phyloP scores from a whole-genome alignment of 106 monocot species.

The Alisma plantagoaquatica region DNA sequence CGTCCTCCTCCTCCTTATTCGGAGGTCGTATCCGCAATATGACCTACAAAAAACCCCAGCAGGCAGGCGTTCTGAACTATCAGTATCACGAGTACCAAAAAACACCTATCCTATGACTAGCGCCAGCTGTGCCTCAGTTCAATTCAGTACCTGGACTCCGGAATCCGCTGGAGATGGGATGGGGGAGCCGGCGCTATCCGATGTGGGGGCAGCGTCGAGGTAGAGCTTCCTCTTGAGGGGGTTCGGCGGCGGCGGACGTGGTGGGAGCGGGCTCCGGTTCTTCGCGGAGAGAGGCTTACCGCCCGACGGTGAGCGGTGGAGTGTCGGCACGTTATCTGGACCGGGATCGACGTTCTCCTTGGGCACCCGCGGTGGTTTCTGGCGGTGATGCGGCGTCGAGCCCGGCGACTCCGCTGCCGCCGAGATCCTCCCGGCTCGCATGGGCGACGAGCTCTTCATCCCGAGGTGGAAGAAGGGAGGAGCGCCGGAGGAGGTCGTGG shows the following conservation, averaged over 20 bases:
- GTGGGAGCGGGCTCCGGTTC: constrained; percentile 69
- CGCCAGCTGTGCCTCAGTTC: too few relatives aligned
- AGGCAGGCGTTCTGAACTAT: too few relatives aligned
- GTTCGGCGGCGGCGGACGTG: constrained; percentile 36
- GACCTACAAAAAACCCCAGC: too few relatives aligned
- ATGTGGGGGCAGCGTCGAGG: constrained; percentile 31
- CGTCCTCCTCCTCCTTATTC: constrained; percentile 67
- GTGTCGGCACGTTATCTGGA: constrained; percentile 6
- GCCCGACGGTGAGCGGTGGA: constrained; percentile 8
- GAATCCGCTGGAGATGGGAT: constrained; percentile 34
- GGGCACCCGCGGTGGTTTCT: constrained; percentile 23
- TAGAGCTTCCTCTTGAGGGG: constrained; percentile 63
- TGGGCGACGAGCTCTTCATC: constrained; percentile 29
- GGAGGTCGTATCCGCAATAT: constrained; percentile 71
- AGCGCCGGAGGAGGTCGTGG: background rate
- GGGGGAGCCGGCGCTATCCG: constrained; percentile 7
- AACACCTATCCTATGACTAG: too few relatives aligned
- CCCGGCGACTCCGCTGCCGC: constrained; percentile 28
- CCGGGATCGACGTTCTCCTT: constrained; percentile 94
- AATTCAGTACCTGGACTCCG: constrained; percentile 72
- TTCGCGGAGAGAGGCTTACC: constrained; percentile 29
- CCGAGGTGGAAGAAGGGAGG: background rate
- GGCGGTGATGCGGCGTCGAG: constrained; percentile 33
- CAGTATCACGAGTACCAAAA: too few relatives aligned
- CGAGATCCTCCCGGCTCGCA: constrained; percentile 21